A percentile compares a stretch with the other conserved stretches of the same genome.
phyloP scores from a whole-genome alignment of 441 rosid species.

The Caryocar brasiliense region DNA sequence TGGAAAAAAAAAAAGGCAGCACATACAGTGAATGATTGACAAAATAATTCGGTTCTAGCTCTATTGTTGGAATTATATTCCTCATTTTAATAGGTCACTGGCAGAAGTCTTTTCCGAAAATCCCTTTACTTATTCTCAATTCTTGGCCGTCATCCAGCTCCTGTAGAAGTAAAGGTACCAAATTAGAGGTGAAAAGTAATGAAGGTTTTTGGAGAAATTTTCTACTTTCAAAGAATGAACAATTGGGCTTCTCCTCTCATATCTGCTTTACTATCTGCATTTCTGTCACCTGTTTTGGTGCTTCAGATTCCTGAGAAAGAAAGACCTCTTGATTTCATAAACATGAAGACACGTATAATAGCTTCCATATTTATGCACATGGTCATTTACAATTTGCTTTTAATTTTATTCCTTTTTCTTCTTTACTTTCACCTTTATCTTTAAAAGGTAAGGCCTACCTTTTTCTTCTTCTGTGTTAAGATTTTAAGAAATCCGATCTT shows the following conservation, averaged over 20 bases:
- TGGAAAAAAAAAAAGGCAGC: not conserved
- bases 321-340: constrained; percentile 58
- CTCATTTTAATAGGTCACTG: too few species aligned
- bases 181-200: not conserved
- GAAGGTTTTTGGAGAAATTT: constrained; percentile 1
- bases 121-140: not conserved
- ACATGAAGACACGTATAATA: constrained; percentile 68
- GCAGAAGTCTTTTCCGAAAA: too few species aligned
- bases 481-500: too few species aligned
- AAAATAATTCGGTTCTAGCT: not conserved
- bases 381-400: constrained; percentile 55
- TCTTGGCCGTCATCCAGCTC: constrained; percentile 3
- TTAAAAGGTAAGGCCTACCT: constrained; percentile 10
- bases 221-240: too few species aligned
- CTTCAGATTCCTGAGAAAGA: constrained; percentile 64
- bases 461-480: too few species aligned
- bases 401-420: constrained; percentile 55
- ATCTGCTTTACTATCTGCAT: constrained; percentile 69
- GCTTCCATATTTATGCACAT: constrained; percentile 62
- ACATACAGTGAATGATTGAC: constrained; percentile 2
- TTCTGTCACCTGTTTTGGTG: constrained; percentile 59
- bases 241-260: constrained; percentile 87
- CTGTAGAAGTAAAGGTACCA: not conserved
- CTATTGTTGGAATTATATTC: constrained; percentile 30
- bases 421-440: constrained; percentile 57